Base-by-base conservation (phyloP, 1,284 basidiomycete genomes). In the Rhizoctonia solani region DNA sequence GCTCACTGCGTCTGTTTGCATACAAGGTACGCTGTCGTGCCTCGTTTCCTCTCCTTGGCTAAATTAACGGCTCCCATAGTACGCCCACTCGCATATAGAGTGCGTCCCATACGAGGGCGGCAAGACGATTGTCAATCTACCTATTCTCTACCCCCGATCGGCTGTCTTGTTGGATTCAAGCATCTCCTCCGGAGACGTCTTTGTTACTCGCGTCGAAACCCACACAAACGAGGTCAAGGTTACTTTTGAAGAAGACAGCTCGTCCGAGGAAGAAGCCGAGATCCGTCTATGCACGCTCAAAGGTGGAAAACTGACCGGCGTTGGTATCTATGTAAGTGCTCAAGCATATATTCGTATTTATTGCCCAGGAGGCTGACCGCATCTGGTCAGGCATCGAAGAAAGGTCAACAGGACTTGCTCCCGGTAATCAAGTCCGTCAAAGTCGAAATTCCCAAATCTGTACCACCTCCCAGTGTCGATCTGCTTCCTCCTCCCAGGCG, bases 381-480 rank as follows among this genome's bases (percentile, higher is more conserved):
- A 13, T 58, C 16, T 29, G 46, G 39, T n/a, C 34, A 14, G 56
- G 56, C 44, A 49, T 19, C 39, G 29, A 50, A 50, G 44, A 30
- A 49, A 4, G 42, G n/a, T n/a, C n/a, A 47, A 4, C 27, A 34
- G 30, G 27, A 5, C 2, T 30, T 34, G 8, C 19, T 61, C 13
- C 56, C 56, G 1, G 27, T 61, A 8, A 61, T 61, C 46, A 49
- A 61, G 56, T 61, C 56, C 8, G 29, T 50, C 56, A 61, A 61
- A 46, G 30, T 61, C n/a, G 56, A 61, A 30, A 34, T 61, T 2
- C 56, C 56, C 4, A 50, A 13, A 13, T 30, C 29, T 6, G 44
- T 47, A 13, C 42, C 56, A 4, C 56, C 46, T n/a, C 44, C 58
- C 2, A 34, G 29, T 46, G 39, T 61, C 16, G 21, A 19, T 46